Percentiles rank a stretch among this genome's conserved stretches.
Conservation (phyloP, 2,329 filamentous ascomycete species). For the Cordyceps cicadae region DNA sequence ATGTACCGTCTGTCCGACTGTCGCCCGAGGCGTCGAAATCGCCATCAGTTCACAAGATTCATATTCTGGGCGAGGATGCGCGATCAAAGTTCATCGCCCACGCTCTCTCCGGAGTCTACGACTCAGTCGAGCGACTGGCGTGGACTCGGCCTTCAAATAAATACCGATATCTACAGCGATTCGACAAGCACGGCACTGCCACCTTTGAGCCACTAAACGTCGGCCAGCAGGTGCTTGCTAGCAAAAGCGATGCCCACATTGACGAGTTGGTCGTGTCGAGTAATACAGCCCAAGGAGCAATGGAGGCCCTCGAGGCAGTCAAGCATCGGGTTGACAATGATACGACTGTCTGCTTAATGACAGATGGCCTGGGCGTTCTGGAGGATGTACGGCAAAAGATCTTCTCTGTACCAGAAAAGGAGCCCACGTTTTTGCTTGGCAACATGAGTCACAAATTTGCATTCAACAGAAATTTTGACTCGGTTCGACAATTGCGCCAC, state of each 20-base stretch:
- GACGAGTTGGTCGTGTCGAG: conserved; percentile 64
- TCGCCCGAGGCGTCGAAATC: conserved; percentile 24
- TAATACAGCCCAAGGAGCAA: conserved; percentile 44
- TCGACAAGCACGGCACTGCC: conserved; percentile 14
- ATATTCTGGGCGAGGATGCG: conserved; percentile 34
- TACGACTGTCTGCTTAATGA: conserved; percentile 67
- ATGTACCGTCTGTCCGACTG: conserved; percentile 29
- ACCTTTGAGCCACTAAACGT: conserved; percentile 12
- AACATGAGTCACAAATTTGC: conserved; percentile 43
- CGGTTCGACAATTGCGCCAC: conserved; percentile 29
- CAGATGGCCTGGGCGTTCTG: conserved; percentile 76
- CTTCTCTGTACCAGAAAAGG: conserved; percentile 55
- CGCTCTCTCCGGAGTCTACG: conserved; percentile 32
- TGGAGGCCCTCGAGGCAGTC: conserved; percentile 49
- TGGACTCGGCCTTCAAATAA: conserved; percentile 20
- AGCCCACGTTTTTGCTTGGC: conserved; percentile 72
- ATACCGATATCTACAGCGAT: conserved; percentile 24
- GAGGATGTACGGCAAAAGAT: conserved; percentile 65
- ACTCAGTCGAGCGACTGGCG: conserved; percentile 30
- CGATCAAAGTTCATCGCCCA: conserved; percentile 34
- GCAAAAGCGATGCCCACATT: conserved; percentile 44
- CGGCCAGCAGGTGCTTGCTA: not conserved
- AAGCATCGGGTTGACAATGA: conserved; percentile 57
- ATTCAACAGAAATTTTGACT: conserved; percentile 30
- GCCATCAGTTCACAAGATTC: conserved; percentile 30